These are phyloP conservation scores for Neofusicoccum sp. DNA, from an alignment of 2,329 filamentous ascomycete genomes.

Conservation along the genomic window DNA sequence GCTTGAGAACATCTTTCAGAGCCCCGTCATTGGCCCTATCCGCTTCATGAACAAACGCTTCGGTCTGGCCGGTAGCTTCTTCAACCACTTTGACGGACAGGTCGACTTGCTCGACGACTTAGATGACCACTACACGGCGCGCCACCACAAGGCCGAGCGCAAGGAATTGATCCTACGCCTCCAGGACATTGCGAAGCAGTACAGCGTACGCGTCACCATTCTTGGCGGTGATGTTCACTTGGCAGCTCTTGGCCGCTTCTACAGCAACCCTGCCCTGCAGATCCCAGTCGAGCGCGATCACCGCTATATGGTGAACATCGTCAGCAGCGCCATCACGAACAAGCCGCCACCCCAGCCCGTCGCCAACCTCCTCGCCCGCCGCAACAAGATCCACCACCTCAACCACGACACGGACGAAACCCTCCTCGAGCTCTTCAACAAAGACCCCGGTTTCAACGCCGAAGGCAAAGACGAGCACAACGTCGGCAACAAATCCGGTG, in stretches of 20 bases:
- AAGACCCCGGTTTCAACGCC: slow-evolving; percentile 52
- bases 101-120: slow-evolving; percentile 65
- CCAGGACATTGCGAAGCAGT: slow-evolving; percentile 56
- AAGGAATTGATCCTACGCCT: slow-evolving; percentile 66
- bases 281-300: slow-evolving; percentile 59
- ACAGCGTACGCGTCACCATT: slow-evolving; percentile 60
- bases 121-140: slow-evolving; percentile 79
- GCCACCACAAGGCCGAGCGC: slow-evolving; percentile 87
- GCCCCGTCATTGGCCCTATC: slow-evolving; percentile 82
- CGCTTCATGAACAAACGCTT: slow-evolving; percentile 89
- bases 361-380: slow-evolving; percentile 60
- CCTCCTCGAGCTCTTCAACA: slow-evolving; percentile 61
- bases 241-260: slow-evolving; percentile 63
- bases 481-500: slow-evolving; percentile 58
- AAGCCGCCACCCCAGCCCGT: slow-evolving; percentile 65
- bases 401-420: slow-evolving; percentile 64
- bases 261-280: slow-evolving; percentile 57
- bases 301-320: slow-evolving; percentile 63
- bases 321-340: slow-evolving; percentile 66
- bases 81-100: slow-evolving; percentile 88
- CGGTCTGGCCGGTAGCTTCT: slow-evolving; percentile 77
- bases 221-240: slow-evolving; percentile 65
- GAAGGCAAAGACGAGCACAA: slow-evolving; percentile 50
- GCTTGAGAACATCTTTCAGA: slow-evolving; percentile 88
- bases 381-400: slow-evolving; percentile 66